A percentile compares a stretch with the other conserved stretches of the same genome.
Conservation (phyloP, 2,329 filamentous ascomycete genomes). For the Talaromyces sp. region DNA sequence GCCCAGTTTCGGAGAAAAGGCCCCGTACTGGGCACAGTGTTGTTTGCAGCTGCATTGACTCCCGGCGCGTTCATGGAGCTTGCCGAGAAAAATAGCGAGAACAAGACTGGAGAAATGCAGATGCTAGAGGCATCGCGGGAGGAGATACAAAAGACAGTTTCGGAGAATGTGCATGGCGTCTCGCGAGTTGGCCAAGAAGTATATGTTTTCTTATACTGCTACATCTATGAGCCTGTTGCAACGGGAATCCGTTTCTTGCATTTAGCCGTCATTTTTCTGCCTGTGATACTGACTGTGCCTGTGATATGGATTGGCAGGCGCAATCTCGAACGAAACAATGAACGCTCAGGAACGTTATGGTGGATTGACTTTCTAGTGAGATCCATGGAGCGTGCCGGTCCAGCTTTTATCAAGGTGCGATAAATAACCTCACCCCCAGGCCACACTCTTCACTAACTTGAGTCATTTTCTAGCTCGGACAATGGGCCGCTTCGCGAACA, state of each 20-base stretch:
- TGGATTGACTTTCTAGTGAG: constrained; percentile 89
- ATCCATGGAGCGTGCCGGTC: constrained; percentile 87
- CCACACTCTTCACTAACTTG: neutral
- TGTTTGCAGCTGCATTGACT: constrained; percentile 44
- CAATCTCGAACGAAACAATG: constrained; percentile 61
- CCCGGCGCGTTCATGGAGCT: constrained; percentile 58
- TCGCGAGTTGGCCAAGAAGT: constrained; percentile 55
- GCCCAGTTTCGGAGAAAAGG: constrained; percentile 18
- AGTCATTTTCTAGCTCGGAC: constrained; percentile 62
- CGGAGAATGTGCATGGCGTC: constrained; percentile 58
- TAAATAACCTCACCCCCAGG: neutral
- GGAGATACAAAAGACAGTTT: constrained; percentile 68
- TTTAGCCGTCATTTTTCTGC: constrained; percentile 82
- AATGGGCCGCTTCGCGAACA: constrained; percentile 95
- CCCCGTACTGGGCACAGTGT: constrained; percentile 24
- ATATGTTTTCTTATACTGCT: constrained; percentile 62
- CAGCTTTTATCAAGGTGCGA: constrained; percentile 89
- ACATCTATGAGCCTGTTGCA: constrained; percentile 68
- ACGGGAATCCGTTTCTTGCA: constrained; percentile 87
- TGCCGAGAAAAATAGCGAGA: constrained; percentile 45
- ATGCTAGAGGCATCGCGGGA: constrained; percentile 80
- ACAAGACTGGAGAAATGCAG: constrained; percentile 69
- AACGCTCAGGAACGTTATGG: constrained; percentile 79
- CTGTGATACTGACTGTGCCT: constrained; percentile 76
- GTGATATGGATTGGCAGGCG: constrained; percentile 72